These are phyloP conservation scores for Syncephalastrum sp. DNA, from an alignment of 371 early-diverging fungal genomes.

Conservation along the genomic window DNA sequence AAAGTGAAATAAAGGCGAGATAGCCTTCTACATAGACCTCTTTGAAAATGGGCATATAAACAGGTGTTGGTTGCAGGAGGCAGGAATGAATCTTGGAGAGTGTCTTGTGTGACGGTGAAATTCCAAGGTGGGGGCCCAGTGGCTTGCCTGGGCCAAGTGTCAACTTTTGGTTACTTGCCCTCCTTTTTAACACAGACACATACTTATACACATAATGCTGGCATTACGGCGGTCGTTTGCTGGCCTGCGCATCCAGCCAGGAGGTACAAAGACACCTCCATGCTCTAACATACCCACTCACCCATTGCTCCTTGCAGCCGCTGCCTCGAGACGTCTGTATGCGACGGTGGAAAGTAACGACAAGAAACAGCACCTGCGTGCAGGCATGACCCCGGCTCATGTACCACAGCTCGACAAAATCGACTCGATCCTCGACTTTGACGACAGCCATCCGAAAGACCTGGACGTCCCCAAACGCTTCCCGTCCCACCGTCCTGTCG, in stretches of 20 bases:
- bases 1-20: too few relatives aligned
- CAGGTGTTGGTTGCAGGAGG: too few relatives aligned
- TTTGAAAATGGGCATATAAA: too few relatives aligned
- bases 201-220: slow-evolving; percentile 4
- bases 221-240: slow-evolving; percentile 32
- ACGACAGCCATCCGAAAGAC: slow-evolving; percentile 16
- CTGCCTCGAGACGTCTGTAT: slow-evolving; percentile 22
- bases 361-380: slow-evolving; percentile 16
- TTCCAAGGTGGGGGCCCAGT: too few relatives aligned
- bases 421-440: slow-evolving; percentile 45
- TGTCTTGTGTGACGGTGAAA: too few relatives aligned
- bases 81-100: too few relatives aligned
- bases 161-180: not conserved
- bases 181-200: slow-evolving; percentile 1
- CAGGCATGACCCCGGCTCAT: slow-evolving; percentile 23
- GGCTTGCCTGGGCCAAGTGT: too few relatives aligned
- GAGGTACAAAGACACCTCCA: not conserved
- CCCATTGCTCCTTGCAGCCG: not conserved
- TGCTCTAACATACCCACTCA: not conserved
- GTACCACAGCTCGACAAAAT: slow-evolving; percentile 41
- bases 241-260: slow-evolving; percentile 5
- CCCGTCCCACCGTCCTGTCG: slow-evolving; percentile 38
- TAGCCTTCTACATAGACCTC: too few relatives aligned
- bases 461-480: slow-evolving; percentile 41
- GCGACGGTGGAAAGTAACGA: slow-evolving; percentile 15